Conservation (phyloP, 768 basidiomycete genomes). For the Boletus insuetus region DNA sequence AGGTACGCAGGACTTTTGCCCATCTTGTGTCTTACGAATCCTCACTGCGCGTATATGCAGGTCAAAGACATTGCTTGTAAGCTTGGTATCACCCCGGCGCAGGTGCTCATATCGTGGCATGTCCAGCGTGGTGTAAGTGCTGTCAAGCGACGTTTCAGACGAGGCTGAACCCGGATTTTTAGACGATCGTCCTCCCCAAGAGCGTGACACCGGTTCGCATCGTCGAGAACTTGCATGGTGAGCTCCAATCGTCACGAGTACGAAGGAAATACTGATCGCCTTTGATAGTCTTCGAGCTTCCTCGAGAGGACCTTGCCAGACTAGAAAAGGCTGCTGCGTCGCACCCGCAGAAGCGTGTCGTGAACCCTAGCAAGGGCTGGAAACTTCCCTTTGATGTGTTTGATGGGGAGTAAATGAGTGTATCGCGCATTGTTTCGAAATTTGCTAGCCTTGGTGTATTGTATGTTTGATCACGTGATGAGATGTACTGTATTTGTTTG, state of each 20-base stretch:
- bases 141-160: background rate
- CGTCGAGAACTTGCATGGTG: slow-evolving; percentile 66
- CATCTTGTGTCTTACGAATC: background rate
- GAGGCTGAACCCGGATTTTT: background rate
- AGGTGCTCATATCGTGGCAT: slow-evolving; percentile 74
- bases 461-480: slow-evolving; percentile 8
- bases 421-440: background rate
- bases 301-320: slow-evolving; percentile 38
- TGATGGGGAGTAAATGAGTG: slow-evolving; percentile 36
- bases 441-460: too few relatives aligned
- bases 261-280: background rate
- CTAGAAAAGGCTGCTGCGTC: slow-evolving; percentile 41
- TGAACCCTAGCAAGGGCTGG: slow-evolving; percentile 62
- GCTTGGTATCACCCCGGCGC: slow-evolving; percentile 70
- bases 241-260: background rate
- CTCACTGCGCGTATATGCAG: slow-evolving; percentile 22
- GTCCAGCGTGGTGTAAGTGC: slow-evolving; percentile 66
- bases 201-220: slow-evolving; percentile 69
- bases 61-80: slow-evolving; percentile 57
- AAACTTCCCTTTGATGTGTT: slow-evolving; percentile 63
- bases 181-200: slow-evolving; percentile 76
- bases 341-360: slow-evolving; percentile 53
- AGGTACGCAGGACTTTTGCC: slow-evolving; percentile 30
- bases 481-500: slow-evolving; percentile 18
- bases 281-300: slow-evolving; percentile 31